Evolutionary conservation across 495 filamentous ascomycete genomes (phyloP).

Genomic region (Penicillium lagena): DNA sequence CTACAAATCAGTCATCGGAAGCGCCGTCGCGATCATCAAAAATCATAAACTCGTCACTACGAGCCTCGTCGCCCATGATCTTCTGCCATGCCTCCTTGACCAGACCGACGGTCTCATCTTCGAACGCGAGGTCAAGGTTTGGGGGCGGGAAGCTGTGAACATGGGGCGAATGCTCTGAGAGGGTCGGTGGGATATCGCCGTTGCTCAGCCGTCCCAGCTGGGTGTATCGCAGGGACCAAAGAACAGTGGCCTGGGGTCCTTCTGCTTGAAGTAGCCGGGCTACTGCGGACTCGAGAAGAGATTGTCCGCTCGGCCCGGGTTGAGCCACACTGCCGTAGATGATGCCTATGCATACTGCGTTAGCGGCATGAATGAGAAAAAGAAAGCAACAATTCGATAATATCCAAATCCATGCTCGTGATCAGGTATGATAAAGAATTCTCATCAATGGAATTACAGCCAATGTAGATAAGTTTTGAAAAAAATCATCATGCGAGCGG

Average conservation of each 20-base stretch:
- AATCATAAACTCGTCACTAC: slow-evolving; percentile 56
- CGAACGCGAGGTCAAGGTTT: slow-evolving; percentile 58
- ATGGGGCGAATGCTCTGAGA: slow-evolving; percentile 16
- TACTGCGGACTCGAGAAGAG: slow-evolving; percentile 49
- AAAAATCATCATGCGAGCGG: slow-evolving; percentile 68
- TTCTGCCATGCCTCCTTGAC: slow-evolving; percentile 59
- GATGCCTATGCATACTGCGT: slow-evolving; percentile 51
- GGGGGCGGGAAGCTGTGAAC: slow-evolving; percentile 43
- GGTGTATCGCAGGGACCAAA: slow-evolving; percentile 61
- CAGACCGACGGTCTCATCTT: slow-evolving; percentile 55
- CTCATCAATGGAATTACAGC: slow-evolving; percentile 81
- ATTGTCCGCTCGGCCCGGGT: slow-evolving; percentile 27
- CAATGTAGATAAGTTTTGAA: slow-evolving; percentile 99
- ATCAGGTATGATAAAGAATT: slow-evolving; percentile 71
- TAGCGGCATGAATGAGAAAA: slow-evolving; percentile 30
- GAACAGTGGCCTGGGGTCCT: slow-evolving; percentile 27
- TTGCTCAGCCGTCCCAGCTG: slow-evolving; percentile 30
- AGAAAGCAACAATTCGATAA: slow-evolving; percentile 4
- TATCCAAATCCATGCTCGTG: slow-evolving; percentile 20
- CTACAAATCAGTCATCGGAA: slow-evolving; percentile 24
- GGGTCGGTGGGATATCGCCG: slow-evolving; percentile 2
- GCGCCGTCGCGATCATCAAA: slow-evolving; percentile 38
- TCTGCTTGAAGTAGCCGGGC: slow-evolving; percentile 40
- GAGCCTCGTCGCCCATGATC: slow-evolving; percentile 46
- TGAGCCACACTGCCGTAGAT: slow-evolving; percentile 54